Conservation (phyloP, 228 moss, liverwort and hornwort species). For the Sphagnum magellanicum region DNA sequence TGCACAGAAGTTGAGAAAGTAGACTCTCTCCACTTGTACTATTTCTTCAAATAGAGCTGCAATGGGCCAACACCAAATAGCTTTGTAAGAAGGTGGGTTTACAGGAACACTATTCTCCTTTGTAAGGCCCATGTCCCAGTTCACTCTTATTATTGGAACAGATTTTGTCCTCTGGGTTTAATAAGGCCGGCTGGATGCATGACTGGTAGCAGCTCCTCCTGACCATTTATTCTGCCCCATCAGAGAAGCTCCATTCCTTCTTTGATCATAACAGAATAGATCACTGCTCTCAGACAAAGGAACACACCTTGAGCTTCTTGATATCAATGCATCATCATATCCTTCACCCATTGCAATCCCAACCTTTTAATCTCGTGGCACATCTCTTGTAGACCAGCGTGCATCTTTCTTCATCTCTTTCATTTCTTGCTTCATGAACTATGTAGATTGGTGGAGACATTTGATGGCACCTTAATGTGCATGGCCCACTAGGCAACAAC, state of each 20-base stretch:
- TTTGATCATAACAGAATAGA: neutral
- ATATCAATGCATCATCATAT: neutral
- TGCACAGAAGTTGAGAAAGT: slow-evolving; percentile 39
- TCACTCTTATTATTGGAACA: slow-evolving; percentile 16
- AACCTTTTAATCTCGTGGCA: slow-evolving; percentile 57
- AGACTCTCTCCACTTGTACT: slow-evolving; percentile 45
- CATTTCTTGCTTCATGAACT: slow-evolving; percentile 33
- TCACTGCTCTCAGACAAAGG: neutral
- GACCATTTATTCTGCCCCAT: neutral
- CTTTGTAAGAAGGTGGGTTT: slow-evolving; percentile 26
- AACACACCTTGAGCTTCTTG: neutral
- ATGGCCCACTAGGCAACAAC: too few species aligned
- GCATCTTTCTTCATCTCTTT: slow-evolving; percentile 62
- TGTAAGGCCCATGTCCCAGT: slow-evolving; percentile 2
- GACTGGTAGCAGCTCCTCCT: neutral
- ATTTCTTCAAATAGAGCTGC: slow-evolving; percentile 40
- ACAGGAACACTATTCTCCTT: slow-evolving; percentile 25
- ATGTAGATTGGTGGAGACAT: too few species aligned
- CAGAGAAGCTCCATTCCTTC: neutral
- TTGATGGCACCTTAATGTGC: too few species aligned
- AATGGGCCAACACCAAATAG: slow-evolving; percentile 31
- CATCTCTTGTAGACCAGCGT: slow-evolving; percentile 50
- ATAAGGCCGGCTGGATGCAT: too few species aligned
- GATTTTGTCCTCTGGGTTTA: slow-evolving; percentile 28
- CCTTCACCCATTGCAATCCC: slow-evolving; percentile 8